Percentiles rank a stretch among this genome's conserved stretches.
phyloP scores from a whole-genome alignment of 2,329 filamentous ascomycete genomes.

The Escovopsis weberi region DNA sequence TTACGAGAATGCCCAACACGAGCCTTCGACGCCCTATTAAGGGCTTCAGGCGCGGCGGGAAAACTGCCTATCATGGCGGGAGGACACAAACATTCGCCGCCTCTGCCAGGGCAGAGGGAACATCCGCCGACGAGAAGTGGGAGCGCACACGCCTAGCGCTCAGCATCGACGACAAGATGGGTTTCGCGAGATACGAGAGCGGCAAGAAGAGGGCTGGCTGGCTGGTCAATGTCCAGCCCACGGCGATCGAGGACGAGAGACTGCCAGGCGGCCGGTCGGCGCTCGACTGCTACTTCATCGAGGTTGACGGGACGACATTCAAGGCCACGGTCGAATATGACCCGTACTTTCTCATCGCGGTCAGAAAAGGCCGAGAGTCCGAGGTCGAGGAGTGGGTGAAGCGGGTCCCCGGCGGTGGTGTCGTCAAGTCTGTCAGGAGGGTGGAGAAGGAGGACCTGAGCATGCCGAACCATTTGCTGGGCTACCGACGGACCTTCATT shows the following conservation, averaged over 20 bases:
- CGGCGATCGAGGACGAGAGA: slow-evolving; percentile 72
- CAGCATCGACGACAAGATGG: slow-evolving; percentile 87
- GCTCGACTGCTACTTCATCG: slow-evolving; percentile 94
- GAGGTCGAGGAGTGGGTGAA: slow-evolving; percentile 95
- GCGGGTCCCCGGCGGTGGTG: slow-evolving; percentile 61
- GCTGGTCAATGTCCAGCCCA: slow-evolving; percentile 91
- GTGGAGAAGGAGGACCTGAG: slow-evolving; percentile 86
- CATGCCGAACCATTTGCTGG: slow-evolving; percentile 91
- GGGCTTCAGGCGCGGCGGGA: slow-evolving; percentile 54
- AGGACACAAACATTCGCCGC: slow-evolving; percentile 67
- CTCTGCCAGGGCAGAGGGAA: slow-evolving; percentile 65
- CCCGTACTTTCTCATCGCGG: slow-evolving; percentile 87
- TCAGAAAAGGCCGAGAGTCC: slow-evolving; percentile 72
- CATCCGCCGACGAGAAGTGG: slow-evolving; percentile 82
- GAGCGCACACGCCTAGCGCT: slow-evolving; percentile 74
- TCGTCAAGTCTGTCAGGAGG: slow-evolving; percentile 62
- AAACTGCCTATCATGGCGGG: slow-evolving; percentile 54
- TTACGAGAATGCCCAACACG: slow-evolving; percentile 41
- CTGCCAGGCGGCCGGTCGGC: slow-evolving; percentile 73
- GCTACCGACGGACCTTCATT: slow-evolving; percentile 77
- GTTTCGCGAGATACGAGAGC: slow-evolving; percentile 81
- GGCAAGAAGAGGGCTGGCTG: slow-evolving; percentile 73
- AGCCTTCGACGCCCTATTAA: slow-evolving; percentile 45
- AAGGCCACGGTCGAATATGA: slow-evolving; percentile 95
- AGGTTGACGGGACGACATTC: slow-evolving; percentile 77